These are phyloP conservation scores for Pyrenochaeta sp. DNA, from an alignment of 2,329 filamentous ascomycete genomes.

Conservation along the genomic window DNA sequence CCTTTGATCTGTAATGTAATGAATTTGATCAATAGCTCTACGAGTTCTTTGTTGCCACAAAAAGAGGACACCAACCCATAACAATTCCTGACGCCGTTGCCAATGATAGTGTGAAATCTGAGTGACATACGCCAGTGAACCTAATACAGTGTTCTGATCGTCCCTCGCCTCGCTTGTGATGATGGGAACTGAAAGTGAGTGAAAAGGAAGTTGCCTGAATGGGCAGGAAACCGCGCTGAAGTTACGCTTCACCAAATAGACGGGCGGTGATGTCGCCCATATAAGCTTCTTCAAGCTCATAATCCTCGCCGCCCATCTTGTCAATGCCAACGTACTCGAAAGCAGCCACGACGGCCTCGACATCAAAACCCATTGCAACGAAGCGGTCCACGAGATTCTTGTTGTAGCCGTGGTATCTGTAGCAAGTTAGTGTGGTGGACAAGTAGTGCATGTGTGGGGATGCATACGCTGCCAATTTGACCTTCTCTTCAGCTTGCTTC, in stretches of 20 bases:
- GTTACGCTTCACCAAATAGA: constrained; percentile 75
- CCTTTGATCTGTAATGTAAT: constrained; percentile 1
- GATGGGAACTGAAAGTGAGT: neutral
- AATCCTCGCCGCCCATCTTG: constrained; percentile 77
- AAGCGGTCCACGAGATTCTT: constrained; percentile 84
- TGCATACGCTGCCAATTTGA: constrained; percentile 63
- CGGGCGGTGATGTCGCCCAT: constrained; percentile 90
- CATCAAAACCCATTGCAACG: constrained; percentile 87
- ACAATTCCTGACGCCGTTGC: constrained; percentile 18
- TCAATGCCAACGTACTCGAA: constrained; percentile 86
- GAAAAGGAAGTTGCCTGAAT: neutral
- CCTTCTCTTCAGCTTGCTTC: constrained; percentile 67
- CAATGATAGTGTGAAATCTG: constrained; percentile 15
- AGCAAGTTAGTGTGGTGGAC: constrained; percentile 41
- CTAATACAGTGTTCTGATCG: constrained; percentile 1
- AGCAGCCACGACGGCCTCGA: constrained; percentile 84
- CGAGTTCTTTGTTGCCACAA: neutral
- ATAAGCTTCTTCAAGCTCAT: constrained; percentile 87
- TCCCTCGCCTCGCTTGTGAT: neutral
- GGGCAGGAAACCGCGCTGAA: neutral
- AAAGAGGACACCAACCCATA: constrained; percentile 2
- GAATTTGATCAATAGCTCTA: neutral
- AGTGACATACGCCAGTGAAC: constrained; percentile 18
- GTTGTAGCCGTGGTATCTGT: constrained; percentile 87
- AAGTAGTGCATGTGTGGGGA: no score